Evolutionary conservation across 768 basidiomycete species (phyloP).

Genomic region (Symmetrospora coprosmae): DNA sequence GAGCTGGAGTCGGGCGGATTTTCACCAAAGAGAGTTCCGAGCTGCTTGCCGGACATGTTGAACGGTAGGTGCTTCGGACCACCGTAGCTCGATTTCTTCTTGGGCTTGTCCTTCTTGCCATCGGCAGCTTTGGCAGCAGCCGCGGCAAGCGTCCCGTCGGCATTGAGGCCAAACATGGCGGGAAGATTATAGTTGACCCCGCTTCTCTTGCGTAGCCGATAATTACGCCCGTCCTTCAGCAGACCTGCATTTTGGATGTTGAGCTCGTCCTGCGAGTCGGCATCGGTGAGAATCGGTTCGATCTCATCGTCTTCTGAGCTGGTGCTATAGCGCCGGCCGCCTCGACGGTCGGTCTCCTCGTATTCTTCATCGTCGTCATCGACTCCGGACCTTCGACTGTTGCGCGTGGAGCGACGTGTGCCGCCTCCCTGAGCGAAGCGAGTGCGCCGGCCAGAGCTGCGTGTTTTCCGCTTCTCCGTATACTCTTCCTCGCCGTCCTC

Average conservation of each 20-base stretch:
- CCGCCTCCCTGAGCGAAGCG: neutral
- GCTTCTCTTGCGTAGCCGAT: neutral
- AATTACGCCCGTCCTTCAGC: neutral
- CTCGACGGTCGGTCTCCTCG: neutral
- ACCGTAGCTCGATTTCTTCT: neutral
- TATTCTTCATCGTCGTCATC: neutral
- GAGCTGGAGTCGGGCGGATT: neutral
- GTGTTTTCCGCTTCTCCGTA: neutral
- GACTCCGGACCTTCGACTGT: neutral
- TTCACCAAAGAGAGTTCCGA: constrained; percentile 23
- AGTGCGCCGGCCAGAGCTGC: neutral
- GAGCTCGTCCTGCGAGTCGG: neutral
- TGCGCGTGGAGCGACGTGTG: neutral
- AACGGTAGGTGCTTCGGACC: constrained; percentile 19
- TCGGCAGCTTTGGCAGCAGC: too few relatives aligned
- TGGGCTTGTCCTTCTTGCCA: constrained; percentile 2
- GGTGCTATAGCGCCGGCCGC: neutral
- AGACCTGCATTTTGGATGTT: neutral
- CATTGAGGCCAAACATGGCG: constrained; percentile 11
- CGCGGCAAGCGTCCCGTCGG: constrained; percentile 16
- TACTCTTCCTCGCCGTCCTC: neutral
- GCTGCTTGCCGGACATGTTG: neutral
- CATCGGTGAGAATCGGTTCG: neutral
- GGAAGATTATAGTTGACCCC: constrained; percentile 8
- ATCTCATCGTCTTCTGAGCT: neutral